phyloP scores from a whole-genome alignment of 2,329 filamentous ascomycete genomes.

The Bretziella fagacearum region DNA sequence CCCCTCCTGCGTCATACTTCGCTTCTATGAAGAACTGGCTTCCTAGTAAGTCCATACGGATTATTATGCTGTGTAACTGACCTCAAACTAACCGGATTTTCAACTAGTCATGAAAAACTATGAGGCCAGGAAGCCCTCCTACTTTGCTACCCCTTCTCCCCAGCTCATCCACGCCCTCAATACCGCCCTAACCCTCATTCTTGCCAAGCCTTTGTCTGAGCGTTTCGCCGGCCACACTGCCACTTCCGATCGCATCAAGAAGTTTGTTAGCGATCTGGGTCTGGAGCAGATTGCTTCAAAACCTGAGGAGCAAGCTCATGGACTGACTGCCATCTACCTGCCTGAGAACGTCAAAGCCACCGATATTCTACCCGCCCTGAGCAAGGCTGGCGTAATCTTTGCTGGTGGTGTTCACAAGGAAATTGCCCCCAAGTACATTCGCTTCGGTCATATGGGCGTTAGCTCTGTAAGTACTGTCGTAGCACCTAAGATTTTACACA shows the following conservation, averaged over 20 bases:
- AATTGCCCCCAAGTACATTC: slow-evolving; percentile 81
- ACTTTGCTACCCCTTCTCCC: slow-evolving; percentile 92
- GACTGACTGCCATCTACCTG: slow-evolving; percentile 95
- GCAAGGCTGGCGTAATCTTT: slow-evolving; percentile 81
- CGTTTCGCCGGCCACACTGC: slow-evolving; percentile 69
- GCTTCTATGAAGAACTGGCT: slow-evolving; percentile 95
- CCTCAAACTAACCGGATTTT: slow-evolving; percentile 10
- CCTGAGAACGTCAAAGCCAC: slow-evolving; percentile 67
- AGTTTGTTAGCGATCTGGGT: slow-evolving; percentile 61
- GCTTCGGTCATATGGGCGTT: slow-evolving; percentile 96
- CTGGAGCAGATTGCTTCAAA: slow-evolving; percentile 73
- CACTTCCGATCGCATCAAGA: slow-evolving; percentile 73
- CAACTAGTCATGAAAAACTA: slow-evolving; percentile 87
- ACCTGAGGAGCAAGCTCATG: slow-evolving; percentile 82
- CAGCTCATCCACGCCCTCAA: slow-evolving; percentile 87
- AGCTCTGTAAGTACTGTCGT: slow-evolving; percentile 47
- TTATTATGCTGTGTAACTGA: background rate
- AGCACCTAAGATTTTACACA: slow-evolving; percentile 1
- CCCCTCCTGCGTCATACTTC: slow-evolving; percentile 75
- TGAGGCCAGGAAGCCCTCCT: slow-evolving; percentile 90
- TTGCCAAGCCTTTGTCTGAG: slow-evolving; percentile 61
- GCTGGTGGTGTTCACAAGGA: slow-evolving; percentile 93
- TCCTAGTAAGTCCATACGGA: slow-evolving; percentile 44
- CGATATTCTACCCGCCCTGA: slow-evolving; percentile 67
- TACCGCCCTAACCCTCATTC: slow-evolving; percentile 72